Evolutionary conservation across 1,284 basidiomycete species (phyloP).

Genomic region (Thecaphora frezii): DNA sequence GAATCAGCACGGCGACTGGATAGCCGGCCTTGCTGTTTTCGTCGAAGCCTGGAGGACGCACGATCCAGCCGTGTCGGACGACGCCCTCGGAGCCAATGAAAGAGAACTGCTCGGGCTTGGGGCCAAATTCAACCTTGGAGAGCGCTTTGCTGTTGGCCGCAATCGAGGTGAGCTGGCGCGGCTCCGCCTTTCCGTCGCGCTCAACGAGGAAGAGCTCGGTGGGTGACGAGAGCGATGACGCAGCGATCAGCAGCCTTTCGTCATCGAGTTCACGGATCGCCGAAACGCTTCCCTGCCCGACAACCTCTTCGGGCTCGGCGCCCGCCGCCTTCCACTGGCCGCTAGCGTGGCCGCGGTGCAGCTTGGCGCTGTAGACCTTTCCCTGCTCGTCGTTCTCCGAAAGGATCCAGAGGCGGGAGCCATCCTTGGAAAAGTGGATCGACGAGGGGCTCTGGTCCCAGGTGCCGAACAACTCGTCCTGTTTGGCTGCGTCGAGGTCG

Average conservation of each 20-base stretch:
- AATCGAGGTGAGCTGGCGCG: slow-evolving; percentile 11
- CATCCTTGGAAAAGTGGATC: slow-evolving; percentile 18
- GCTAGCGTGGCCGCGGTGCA: neutral
- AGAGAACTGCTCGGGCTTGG: slow-evolving; percentile 24
- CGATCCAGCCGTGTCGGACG: slow-evolving; percentile 27
- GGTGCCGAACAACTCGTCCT: slow-evolving; percentile 9
- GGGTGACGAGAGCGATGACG: slow-evolving; percentile 14
- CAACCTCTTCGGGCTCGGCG: slow-evolving; percentile 5
- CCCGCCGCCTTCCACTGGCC: neutral
- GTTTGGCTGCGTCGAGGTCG: slow-evolving; percentile 8
- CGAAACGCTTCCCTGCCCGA: slow-evolving; percentile 8
- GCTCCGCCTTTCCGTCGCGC: neutral
- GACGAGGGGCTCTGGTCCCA: slow-evolving; percentile 39
- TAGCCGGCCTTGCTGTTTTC: slow-evolving; percentile 4
- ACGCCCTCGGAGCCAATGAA: slow-evolving; percentile 21
- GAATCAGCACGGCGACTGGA: slow-evolving; percentile 34
- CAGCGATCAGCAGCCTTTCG: slow-evolving; percentile 9
- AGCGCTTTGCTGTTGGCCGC: slow-evolving; percentile 7
- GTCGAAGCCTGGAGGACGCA: slow-evolving; percentile 24
- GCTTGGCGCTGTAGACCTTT: slow-evolving; percentile 9
- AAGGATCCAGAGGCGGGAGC: slow-evolving; percentile 8
- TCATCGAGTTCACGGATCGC: slow-evolving; percentile 5
- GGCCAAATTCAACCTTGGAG: slow-evolving; percentile 25
- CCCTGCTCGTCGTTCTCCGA: slow-evolving; percentile 25
- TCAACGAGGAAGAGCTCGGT: slow-evolving; percentile 20